phyloP scores from a whole-genome alignment of 805 yeast genomes.

The Saccharomycopsis sp. region DNA sequence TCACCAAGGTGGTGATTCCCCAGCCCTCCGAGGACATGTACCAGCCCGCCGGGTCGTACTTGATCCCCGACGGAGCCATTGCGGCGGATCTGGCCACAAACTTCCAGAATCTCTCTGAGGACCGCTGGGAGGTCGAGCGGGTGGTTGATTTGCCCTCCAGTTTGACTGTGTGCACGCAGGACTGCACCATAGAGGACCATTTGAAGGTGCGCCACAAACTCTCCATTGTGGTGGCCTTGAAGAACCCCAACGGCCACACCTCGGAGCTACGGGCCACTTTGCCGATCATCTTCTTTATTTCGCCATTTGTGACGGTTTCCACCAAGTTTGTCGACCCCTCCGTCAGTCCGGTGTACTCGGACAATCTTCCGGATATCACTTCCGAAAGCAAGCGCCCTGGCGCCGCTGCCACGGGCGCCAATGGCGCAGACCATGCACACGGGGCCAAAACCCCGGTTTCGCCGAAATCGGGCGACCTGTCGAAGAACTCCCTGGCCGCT shows the following conservation, averaged over 20 bases:
- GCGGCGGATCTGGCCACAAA: constrained; percentile 9
- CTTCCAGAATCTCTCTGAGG: constrained; percentile 25
- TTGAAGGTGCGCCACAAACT: constrained; percentile 85
- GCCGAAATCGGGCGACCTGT: background rate
- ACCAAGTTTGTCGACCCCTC: constrained; percentile 37
- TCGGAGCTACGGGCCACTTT: constrained; percentile 88
- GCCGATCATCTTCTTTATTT: constrained; percentile 69
- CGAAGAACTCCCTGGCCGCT: background rate
- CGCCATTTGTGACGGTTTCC: constrained; percentile 73
- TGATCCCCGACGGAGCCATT: background rate
- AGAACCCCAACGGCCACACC: constrained; percentile 87
- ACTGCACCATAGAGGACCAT: constrained; percentile 62
- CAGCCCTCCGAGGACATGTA: constrained; percentile 14
- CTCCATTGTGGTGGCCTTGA: constrained; percentile 68
- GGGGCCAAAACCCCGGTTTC: background rate
- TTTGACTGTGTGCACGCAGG: constrained; percentile 76
- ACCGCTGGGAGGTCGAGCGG: constrained; percentile 69
- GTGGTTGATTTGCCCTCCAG: constrained; percentile 62
- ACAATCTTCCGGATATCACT: constrained; percentile 12
- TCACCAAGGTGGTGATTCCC: constrained; percentile 43
- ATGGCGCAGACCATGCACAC: background rate
- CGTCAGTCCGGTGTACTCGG: constrained; percentile 18
- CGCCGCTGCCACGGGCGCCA: background rate
- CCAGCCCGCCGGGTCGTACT: constrained; percentile 3
- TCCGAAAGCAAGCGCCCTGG: background rate